Base-by-base conservation (phyloP, 2,329 filamentous ascomycete species). In the Colletotrichum tanaceti region DNA sequence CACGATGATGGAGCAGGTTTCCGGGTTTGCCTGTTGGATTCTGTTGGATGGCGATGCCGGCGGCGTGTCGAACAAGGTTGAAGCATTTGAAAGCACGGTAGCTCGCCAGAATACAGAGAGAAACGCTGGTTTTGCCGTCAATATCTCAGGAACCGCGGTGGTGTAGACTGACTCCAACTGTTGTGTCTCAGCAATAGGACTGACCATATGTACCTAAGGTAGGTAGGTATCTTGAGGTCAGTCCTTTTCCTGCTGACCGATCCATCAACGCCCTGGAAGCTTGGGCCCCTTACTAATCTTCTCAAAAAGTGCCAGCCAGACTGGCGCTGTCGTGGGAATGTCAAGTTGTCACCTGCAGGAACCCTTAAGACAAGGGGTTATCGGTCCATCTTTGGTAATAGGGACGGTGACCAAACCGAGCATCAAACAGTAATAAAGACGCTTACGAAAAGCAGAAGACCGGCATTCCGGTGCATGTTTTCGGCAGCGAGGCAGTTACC, bases 331-430 rank as follows among this genome's bases (percentile, higher is more conserved):
- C 38, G 24, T 47, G 22, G 13, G 24, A 32, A 44, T 50, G 41
- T 20, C 20, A 54, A 41, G 20, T 43, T 58, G 54, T 41, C 38
- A 65, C 24, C 52, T 68, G 65, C 65, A 68, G 61, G 61, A 59
- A 49, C 61, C 46, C 61, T 53, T 67, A 38, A 58, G 53, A 64
- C 60, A 64, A 58, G 43, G 16, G 13, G 14, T 32, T 53, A 16
- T 32, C 16, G 14, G 50, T 53, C 38, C 24, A 47, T 32, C 32
- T 64, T 20, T 41, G 10, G 20, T 58, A 11, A 18, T 9, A 58
- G 24, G 32, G 18, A 41, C 35, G 7, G 6, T 32, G 13, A 41
- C 16, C 32, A 20, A 47, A 35, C 44, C 35, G 38, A 39, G 16
- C 46, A 35, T 58, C 39, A 47, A 53, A 52, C 43, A 22, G 41